Evolutionary conservation across 495 filamentous ascomycete genomes (phyloP).

Genomic region (Cladorrhinum samala): DNA sequence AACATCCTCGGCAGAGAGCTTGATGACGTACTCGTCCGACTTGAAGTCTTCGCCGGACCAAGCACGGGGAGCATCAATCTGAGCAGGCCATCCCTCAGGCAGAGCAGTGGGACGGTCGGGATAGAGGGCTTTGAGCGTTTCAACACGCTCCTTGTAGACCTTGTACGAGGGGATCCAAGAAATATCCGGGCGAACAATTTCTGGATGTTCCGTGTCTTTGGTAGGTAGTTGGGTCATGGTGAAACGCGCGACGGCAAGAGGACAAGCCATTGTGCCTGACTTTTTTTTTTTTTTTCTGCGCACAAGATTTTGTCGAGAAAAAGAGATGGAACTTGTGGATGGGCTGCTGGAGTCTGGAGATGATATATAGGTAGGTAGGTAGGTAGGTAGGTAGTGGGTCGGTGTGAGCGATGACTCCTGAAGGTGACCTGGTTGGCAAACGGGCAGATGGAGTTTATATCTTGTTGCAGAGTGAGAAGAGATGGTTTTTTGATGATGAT

Average conservation of each 20-base stretch:
- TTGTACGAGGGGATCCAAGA: constrained; percentile 28
- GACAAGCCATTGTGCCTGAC: constrained; percentile 12
- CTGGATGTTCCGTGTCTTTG: background rate
- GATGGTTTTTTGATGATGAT: background rate
- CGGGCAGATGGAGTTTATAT: no score
- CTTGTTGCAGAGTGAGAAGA: background rate
- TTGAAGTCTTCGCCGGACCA: constrained; percentile 25
- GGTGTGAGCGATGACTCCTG: no score
- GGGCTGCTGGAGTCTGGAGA: no score
- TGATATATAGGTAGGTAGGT: no score
- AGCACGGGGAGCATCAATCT: constrained; percentile 17
- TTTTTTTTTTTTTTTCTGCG: no score
- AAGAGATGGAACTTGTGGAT: background rate
- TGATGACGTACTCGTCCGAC: constrained; percentile 21
- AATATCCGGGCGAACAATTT: constrained; percentile 22
- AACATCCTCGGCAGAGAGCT: constrained; percentile 18
- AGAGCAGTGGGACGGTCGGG: constrained; percentile 23
- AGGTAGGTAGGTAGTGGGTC: no score
- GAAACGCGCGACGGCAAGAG: background rate
- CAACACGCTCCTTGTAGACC: constrained; percentile 23
- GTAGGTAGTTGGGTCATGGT: background rate
- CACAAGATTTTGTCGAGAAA: no score
- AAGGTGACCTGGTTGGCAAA: no score
- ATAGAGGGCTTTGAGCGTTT: constrained; percentile 14
- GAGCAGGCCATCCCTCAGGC: constrained; percentile 21